Evolutionary conservation across 768 basidiomycete genomes (phyloP), one percentile per base, ranked within the genome.

Genomic region (Mycena indigotica): DNA sequence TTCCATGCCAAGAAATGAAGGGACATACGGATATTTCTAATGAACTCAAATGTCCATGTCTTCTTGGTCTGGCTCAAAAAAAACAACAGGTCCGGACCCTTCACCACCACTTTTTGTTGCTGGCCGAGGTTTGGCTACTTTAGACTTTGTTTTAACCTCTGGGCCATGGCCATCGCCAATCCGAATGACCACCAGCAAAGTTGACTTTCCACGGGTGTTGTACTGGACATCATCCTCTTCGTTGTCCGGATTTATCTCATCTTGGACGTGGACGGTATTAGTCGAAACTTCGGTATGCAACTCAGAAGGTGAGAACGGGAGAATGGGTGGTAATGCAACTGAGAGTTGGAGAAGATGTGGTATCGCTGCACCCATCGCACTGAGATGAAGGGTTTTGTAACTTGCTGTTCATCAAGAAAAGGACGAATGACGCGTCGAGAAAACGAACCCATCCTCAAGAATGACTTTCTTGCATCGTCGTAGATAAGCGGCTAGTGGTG

Each of bases 351-450:
- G 72, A 23, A 93, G 83, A 65, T 86, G 87, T 2, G 93, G 92
- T 56, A 95, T 94, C 1, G 94, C 92, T 4, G 93, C 93, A 24
- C 92, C 93, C 85, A 95, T 88, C 5, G 91, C 93, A 57, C 82
- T 84, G 41, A 95, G 71, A 69, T 86, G 83, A 28, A 95, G 71
- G 4, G 82, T 85, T 61, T 88, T 88, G 66, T 90, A 87, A 30
- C 90, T 92, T 63, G 3, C 2, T 13, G 10, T 38, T 16, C 53
- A 21, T 44, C 23, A 13, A 44, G 41, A 39, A 13, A 49, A 35
- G 30, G 28, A 28, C 6, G 10, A 26, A 28, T 52, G 41, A 39
- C 41, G 40, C 54, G 28, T 10, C 44, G 19, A 17, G 26, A 53
- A 41, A 21, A 63, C 82, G 44, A 66, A 91, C 86, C 89, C 91